Evolutionary conservation across 306 rosid species (phyloP), one percentile per base, ranked within the genome.

Genomic region (Luffa acutangula): DNA sequence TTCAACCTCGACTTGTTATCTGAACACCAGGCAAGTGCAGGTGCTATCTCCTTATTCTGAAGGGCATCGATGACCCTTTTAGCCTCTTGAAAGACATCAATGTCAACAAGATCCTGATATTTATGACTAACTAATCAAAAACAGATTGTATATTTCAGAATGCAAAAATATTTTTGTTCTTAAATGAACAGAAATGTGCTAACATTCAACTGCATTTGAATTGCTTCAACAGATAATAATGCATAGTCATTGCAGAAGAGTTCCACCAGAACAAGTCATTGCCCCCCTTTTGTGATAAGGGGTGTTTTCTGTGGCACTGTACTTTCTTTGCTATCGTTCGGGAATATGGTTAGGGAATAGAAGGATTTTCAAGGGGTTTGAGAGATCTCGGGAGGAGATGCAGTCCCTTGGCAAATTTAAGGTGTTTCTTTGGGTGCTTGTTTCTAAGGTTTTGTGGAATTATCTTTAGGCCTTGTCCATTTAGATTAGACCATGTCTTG

Each of bases 1-100:
- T 93, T 95, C 87, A 93, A 86, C 84, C 97, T 90, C 80, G 97
- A 90, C 89, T 90, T 95, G 88, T 95, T 95, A 46, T 95, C 99
- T 1, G 93, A 87, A 79, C 98, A 95, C 99, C 99, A 95, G n/a
- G 96, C 87, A 70, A 95, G 85, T 80, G 94, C 97, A 81, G 97
- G 97, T 42, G 94, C 87, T 77, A 91, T 93, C 81, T 93, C 94
- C 90, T 88, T 89, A 78, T 85, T 93, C 82, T 91, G 91, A 86
- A 95, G 90, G 84, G 97, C 96, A 76, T 91, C 96, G 33, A 85
- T 88, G 81, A 93, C 97, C 87, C 81, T 87, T 84, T 86, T 93
- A 49, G 96, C 99, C 86, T 95, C 99, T 88, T 89, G 93, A 83
- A 93, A 95, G 65, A 90, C 93, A 84, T 91, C 97, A 63, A 90